Evolutionary conservation across 192 early-diverging fungal genomes (phyloP), one percentile per base, ranked within the genome.

Genomic region (Thamnidium elegans): DNA sequence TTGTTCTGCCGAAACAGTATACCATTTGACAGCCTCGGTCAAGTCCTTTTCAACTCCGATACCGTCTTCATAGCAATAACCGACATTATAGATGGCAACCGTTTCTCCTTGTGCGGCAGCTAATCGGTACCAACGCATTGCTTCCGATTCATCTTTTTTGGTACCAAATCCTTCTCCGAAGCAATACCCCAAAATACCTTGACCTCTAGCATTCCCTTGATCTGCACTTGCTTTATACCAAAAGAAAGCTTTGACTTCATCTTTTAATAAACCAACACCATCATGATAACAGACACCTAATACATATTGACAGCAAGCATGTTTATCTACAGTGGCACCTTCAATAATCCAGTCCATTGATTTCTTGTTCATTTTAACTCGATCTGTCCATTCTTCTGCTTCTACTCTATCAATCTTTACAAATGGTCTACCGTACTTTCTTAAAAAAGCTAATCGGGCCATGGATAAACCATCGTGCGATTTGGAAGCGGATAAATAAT

Each of bases 371-470:
- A 52, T 21, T 51, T 50, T 30, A 0, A 69, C 67, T 55, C 53
- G 51, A 8, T 55, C 53, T n/a, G 81, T 71, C 92, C 92, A 94
- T 58, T 78, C 76, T 60, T 93, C 90, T 19, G 90, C 85, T 66
- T 94, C 92, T 11, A 84, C 79, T 14, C 88, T 81, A 68, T 94
- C 85, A 50, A 94, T 94, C 64, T 82, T 85, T 42, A 94, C 87
- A 31, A 69, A 72, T 17, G 92, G 91, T 0, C 90, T 82, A 54
- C 92, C 92, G 53, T 93, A 94, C 46, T 85, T 86, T 17, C 91
- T 79, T 50, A 94, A 69, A 66, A 93, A 92, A 30, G 89, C 84
- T 8, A 94, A 68, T 4, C 91, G 82, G 19, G 84, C 80, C 51
- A 80, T 77, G 5, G 90, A 87, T 7, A 94, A 78, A 2, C 85